Evolutionary conservation across 2,329 filamentous ascomycete species (phyloP).

Genomic region (Lomentospora prolificans): DNA sequence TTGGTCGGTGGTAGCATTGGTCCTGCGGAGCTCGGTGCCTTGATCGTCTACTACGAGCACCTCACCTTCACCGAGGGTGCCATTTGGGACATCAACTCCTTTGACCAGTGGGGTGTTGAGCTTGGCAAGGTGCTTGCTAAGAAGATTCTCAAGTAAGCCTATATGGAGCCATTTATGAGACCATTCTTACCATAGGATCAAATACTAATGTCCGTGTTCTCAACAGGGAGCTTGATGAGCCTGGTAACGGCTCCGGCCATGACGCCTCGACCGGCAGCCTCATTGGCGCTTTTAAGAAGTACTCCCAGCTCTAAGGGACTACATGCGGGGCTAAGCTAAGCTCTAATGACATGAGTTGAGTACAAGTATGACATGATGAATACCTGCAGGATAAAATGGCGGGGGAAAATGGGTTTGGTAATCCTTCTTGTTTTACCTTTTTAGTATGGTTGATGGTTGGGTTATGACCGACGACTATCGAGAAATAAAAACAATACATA

Average conservation of each 20-base stretch:
- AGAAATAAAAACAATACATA: not conserved
- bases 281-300: slow-evolving; percentile 86
- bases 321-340: not conserved
- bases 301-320: slow-evolving; percentile 35
- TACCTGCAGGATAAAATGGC: not conserved
- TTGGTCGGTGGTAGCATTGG: slow-evolving; percentile 85
- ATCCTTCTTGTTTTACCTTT: not conserved
- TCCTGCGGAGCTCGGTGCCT: slow-evolving; percentile 80
- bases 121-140: slow-evolving; percentile 92
- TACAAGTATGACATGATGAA: not conserved
- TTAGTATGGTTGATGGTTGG: not conserved
- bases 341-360: not conserved
- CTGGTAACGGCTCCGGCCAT: slow-evolving; percentile 62
- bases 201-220: slow-evolving; percentile 11
- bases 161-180: not conserved
- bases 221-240: slow-evolving; percentile 68
- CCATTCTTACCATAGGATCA: not conserved
- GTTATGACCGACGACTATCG: not conserved
- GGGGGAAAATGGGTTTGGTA: not conserved
- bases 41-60: slow-evolving; percentile 99
- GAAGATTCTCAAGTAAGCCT: slow-evolving; percentile 56
- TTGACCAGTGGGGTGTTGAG: slow-evolving; percentile 99
- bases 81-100: slow-evolving; percentile 99
- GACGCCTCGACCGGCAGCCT: slow-evolving; percentile 83
- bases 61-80: slow-evolving; percentile 95